Percentiles rank a stretch among this genome's conserved stretches.
Conservation (phyloP, 768 basidiomycete genomes). For the Mycena rebaudengoi region DNA sequence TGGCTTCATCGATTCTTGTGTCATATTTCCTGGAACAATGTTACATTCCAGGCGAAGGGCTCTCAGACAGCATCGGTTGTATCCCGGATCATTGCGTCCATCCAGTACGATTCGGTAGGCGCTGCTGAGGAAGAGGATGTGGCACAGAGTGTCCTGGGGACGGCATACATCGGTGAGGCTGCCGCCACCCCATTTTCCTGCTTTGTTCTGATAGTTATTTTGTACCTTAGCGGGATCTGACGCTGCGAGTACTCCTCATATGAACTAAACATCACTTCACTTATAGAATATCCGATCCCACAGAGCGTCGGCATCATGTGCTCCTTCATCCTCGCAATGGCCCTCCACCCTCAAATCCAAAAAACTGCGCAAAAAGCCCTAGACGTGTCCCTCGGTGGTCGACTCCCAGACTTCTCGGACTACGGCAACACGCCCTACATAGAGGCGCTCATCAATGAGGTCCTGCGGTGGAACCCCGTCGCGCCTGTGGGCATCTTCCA, state of each 20-base stretch:
- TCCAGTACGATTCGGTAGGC: no score
- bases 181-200: background rate
- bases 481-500: conserved; percentile 30
- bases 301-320: conserved; percentile 41
- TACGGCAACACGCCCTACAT: conserved; percentile 22
- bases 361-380: conserved; percentile 36
- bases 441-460: conserved; percentile 16
- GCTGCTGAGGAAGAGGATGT: no score
- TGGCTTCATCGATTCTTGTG: no score
- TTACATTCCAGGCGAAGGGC: no score
- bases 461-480: conserved; percentile 24
- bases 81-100: no score
- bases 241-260: background rate
- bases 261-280: background rate
- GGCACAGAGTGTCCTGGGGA: no score
- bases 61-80: no score
- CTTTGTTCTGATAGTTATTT: background rate
- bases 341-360: conserved; percentile 41
- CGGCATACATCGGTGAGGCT: no score
- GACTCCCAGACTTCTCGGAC: conserved; percentile 39
- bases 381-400: conserved; percentile 32
- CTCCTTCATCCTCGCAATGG: conserved; percentile 40
- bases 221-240: background rate
- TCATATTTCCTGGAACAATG: no score
- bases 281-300: background rate